Base-by-base conservation (phyloP, 2,329 filamentous ascomycete genomes). In the Neocatenulostroma microsporum region DNA sequence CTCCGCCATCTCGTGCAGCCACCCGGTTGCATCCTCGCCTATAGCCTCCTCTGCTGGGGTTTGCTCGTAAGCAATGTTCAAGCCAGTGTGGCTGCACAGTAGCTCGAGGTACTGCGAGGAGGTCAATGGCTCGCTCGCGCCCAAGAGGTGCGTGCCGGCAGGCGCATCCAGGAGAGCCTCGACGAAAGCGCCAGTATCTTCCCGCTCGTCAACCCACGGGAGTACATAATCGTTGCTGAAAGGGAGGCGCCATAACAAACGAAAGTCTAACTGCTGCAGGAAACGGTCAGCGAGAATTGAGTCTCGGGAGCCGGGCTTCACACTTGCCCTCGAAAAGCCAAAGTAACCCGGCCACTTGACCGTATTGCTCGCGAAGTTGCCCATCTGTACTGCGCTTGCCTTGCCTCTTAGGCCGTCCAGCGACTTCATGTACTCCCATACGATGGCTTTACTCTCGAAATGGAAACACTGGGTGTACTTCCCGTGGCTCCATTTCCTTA, bases 381-480 rank as follows among this genome's bases (percentile, higher is more conserved):
- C 30, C 32, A 44, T 26, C 17, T 40, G 34, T 5, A 47, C 31
- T 9, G 29, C 28, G 23, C 36, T 42, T 9, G 38, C 35, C 26
- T 45, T 50, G 5, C 33, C 36, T 15, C 30, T 27, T 27, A 50
- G 21, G 5, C 10, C 37, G 2, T 40, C 21, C 12, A 28, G 19
- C 9, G 7, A 19, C 5, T 29, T 29, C 36, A 49, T 39, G 26
- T 48, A 45, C 10, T 41, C 34, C 17, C 30, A n/a, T 10, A 44
- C 37, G 14, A 49, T 48, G 4, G 61, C 64, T 42, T 69, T 69
- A 10, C 54, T 49, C 26, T 68, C 62, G 37, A 65, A 67, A 44
- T 69, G 62, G 31, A 60, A 62, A 0, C 64, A 56, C 5, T 55
- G 47, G 5, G 34, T 55, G 36, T 66, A 68, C 44, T 65, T 66